Conservation (phyloP, 805 yeast species). For the Candida montana region DNA sequence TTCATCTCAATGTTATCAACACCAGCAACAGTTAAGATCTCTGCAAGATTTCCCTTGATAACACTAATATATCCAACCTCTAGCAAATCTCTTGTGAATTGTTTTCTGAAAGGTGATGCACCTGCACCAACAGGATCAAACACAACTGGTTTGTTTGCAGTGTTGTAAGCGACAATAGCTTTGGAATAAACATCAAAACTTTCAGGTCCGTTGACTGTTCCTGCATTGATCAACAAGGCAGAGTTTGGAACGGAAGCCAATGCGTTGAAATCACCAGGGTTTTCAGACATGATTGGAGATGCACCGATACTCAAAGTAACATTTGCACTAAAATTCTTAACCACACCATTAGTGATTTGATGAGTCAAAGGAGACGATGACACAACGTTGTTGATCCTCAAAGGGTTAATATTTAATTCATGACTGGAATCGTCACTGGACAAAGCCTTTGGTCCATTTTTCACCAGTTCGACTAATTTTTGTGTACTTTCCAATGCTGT, state of each 20-base stretch:
- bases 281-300: conserved; percentile 86
- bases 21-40: conserved; percentile 59
- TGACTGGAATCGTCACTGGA: not conserved
- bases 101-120: conserved; percentile 57
- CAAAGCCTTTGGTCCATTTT: conserved; percentile 11
- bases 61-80: conserved; percentile 55
- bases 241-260: conserved; percentile 51
- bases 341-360: conserved; percentile 87
- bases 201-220: conserved; percentile 44
- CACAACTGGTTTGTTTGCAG: conserved; percentile 52
- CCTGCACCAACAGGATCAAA: conserved; percentile 95
- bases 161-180: conserved; percentile 59
- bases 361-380: conserved; percentile 60
- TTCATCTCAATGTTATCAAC: conserved; percentile 41
- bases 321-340: conserved; percentile 82
- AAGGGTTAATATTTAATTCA: not conserved
- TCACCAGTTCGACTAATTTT: conserved; percentile 25
- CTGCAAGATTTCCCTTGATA: conserved; percentile 86
- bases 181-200: conserved; percentile 25
- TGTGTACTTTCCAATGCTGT: conserved; percentile 50
- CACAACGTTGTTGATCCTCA: conserved; percentile 23
- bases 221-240: conserved; percentile 66
- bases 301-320: conserved; percentile 79
- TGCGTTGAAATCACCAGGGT: conserved; percentile 59
- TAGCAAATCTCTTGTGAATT: conserved; percentile 43